Base-by-base conservation (phyloP, 1,284 basidiomycete species). In the Xerocomus nothofagi region DNA sequence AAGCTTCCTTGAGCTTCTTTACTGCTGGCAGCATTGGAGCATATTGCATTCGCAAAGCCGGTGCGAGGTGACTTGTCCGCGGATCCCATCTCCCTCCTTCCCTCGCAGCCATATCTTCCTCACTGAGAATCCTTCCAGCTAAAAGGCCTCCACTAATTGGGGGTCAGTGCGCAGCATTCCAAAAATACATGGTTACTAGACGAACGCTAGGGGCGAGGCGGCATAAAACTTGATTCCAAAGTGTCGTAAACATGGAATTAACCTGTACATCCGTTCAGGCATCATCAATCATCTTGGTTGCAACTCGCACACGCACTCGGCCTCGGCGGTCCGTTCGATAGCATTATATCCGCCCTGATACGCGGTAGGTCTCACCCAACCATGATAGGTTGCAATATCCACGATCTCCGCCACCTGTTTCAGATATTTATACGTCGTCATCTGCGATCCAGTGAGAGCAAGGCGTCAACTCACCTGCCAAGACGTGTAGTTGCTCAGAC, bases 171-270 rank as follows among this genome's bases (percentile, higher is more conserved):
- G 4, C 27, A 26, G 26, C 26, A 6, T 31, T 21, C 3, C 8
- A 31, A 24, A 36, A 15, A 17, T 12, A 31, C 12, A 17, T 4
- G 12, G 31, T 24, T 5, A 11, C 6, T 20, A 18, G 7, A 60
- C 52, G 26, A 40, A 57, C 55, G 41, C 56, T 67, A 69, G 63
- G 12, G 81, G 78, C 56, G 80, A 82, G 59, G 74, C 82, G 49
- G 76, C 80, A 56, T 80, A 81, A 68, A 84, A 84, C 38, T 73
- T 74, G 55, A 84, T 79, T 4, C 80, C 79, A 56, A 75, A 82
- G 57, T 83, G 81, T 31, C 83, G 71, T 36, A 86, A 71, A 61
- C 81, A 83, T 6, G 80, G 80, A 61, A 85, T 73, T n/a, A 85
- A 71, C 56, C 66, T 78, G 62, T 55, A 21, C 17, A 21, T 10